Conservation (phyloP, 768 basidiomycete species). For the Auriscalpium orientale region DNA sequence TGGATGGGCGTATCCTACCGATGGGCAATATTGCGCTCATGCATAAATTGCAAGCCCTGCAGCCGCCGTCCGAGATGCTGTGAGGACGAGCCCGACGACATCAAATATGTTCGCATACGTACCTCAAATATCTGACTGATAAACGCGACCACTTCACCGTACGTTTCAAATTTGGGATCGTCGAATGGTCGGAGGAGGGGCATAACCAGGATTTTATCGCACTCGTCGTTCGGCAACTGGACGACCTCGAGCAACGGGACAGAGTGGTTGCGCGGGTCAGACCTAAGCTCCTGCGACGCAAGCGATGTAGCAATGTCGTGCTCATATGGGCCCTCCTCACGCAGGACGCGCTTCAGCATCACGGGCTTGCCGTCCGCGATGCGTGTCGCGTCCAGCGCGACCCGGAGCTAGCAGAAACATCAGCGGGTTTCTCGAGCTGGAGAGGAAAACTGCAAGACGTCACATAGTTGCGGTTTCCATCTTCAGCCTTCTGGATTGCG, state of each 20-base stretch:
- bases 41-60: slow-evolving; percentile 19
- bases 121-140: slow-evolving; percentile 16
- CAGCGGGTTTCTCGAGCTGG: neutral
- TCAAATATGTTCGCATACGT: slow-evolving; percentile 4
- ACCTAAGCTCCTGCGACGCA: neutral
- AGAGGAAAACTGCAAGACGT: neutral
- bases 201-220: slow-evolving; percentile 14
- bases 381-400: too few species aligned
- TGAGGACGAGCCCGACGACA: slow-evolving; percentile 13
- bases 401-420: too few species aligned
- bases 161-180: slow-evolving; percentile 17
- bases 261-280: slow-evolving; percentile 18
- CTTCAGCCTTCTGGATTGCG: slow-evolving; percentile 2
- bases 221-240: slow-evolving; percentile 1
- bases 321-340: slow-evolving; percentile 3
- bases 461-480: slow-evolving; percentile 1
- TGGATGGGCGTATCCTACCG: slow-evolving; percentile 2
- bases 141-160: slow-evolving; percentile 20
- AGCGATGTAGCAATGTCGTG: slow-evolving; percentile 1
- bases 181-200: slow-evolving; percentile 15
- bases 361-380: too few species aligned
- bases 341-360: too few species aligned
- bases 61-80: too few species aligned
- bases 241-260: slow-evolving; percentile 15
- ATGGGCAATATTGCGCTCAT: slow-evolving; percentile 15